Evolutionary conservation across 805 yeast genomes (phyloP).

Genomic region (Lachancea cidri): DNA sequence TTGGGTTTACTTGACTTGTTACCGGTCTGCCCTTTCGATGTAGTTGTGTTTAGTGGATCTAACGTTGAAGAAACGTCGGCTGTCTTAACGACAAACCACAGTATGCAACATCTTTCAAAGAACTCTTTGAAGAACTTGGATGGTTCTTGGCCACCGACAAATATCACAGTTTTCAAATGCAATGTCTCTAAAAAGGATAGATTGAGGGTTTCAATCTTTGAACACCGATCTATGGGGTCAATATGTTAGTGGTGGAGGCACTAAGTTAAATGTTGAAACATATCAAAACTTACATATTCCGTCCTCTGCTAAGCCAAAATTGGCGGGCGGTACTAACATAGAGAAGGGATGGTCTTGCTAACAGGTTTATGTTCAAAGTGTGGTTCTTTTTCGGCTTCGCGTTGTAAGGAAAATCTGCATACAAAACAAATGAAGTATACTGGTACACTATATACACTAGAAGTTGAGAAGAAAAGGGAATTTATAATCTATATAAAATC

Average conservation of each 20-base stretch:
- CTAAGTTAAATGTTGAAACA: neutral
- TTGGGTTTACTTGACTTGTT: constrained; percentile 5
- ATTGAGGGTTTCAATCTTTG: constrained; percentile 70
- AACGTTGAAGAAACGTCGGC: constrained; percentile 24
- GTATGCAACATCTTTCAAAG: constrained; percentile 51
- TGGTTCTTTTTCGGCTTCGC: neutral
- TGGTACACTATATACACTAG: constrained; percentile 5
- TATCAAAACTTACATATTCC: constrained; percentile 48
- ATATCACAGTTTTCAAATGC: constrained; percentile 58
- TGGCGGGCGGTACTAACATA: constrained; percentile 91
- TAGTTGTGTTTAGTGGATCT: constrained; percentile 15
- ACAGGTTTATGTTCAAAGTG: neutral
- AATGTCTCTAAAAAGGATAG: constrained; percentile 75
- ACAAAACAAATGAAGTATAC: constrained; percentile 1
- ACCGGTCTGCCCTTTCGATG: constrained; percentile 4
- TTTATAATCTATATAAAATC: constrained; percentile 6
- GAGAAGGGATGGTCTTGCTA: neutral
- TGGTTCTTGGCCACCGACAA: constrained; percentile 83
- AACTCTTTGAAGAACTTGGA: constrained; percentile 64
- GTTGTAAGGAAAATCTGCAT: neutral
- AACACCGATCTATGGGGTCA: constrained; percentile 51
- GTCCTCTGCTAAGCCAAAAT: constrained; percentile 85
- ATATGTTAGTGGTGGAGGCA: neutral
- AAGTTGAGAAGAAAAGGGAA: neutral
- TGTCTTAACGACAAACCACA: constrained; percentile 37